Evolutionary conservation across 768 basidiomycete species (phyloP), one percentile per base, ranked within the genome.

Genomic region (Asterophora lycoperdoides): DNA sequence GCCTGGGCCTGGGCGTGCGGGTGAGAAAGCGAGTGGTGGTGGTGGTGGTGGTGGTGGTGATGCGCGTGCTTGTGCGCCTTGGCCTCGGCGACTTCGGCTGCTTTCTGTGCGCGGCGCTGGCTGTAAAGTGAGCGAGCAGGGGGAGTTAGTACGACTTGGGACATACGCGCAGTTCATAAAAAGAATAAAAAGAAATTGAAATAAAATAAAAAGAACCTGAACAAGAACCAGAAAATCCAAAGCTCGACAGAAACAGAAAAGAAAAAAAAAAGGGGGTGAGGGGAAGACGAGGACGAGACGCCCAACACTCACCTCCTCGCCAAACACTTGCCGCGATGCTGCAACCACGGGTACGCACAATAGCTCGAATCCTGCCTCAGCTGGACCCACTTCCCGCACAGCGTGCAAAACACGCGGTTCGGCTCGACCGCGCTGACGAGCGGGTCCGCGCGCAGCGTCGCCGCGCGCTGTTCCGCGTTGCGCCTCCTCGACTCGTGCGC

Each of bases 301-400:
- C n/a, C n/a, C n/a, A n/a, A n/a, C n/a, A 79, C 81, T 60, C 63
- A 89, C 86, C 80, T 74, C 59, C 85, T 67, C n/a, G 79, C 77
- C 38, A 86, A 62, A 68, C 88, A 89, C 64, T 88, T 90, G 19
- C 73, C 77, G 15, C 84, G 77, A 64, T 90, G 88, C 66, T 86
- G 84, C 49, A 81, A 61, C 88, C 87, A 90, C 33, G 88, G 87
- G 60, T 89, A 87, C 44, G 87, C 84, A 55, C 87, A 90, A 62
- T 84, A 90, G 8, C 80, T 79, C 51, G 79, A 81, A 56, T 90
- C 87, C 61, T 88, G 86, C 35, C 88, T 65, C 15, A 90, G 72
- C 64, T 89, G 88, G 1, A 90, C 86, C 88, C 88, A 90, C 64
- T 89, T 89, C 58, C 77, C 72, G 61, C 89, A 91, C 1, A 89